Evolutionary conservation across 2,329 filamentous ascomycete species (phyloP), one percentile per base, ranked within the genome.

Genomic region (Fusarium sp.): DNA sequence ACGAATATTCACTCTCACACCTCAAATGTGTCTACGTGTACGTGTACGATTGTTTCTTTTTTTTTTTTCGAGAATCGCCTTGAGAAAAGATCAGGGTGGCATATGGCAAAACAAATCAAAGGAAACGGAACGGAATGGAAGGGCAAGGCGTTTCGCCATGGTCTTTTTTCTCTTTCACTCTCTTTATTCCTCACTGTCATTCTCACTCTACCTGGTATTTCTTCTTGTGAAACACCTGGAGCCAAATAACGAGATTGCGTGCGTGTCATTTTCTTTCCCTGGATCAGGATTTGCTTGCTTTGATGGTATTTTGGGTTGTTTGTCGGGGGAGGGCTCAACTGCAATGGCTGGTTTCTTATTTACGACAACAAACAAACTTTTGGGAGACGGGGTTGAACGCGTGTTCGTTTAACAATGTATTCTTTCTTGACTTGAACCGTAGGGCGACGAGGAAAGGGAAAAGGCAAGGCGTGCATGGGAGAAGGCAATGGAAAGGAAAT

Each of bases 31-130:
- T 79, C 77, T 79, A 80, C 73, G 76, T 81, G 80, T 79, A 80
- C 72, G 76, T 81, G 80, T 81, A 81, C 80, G 77, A 81, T 81
- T 80, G 79, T 79, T 76, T 78, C 73, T 75, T 73, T 57, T 54
- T 44, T 77, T 73, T 44, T 77, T 76, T 72, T 76, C 68, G 75
- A 79, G 75, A 81, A 78, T 76, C 75, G 75, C 76, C 75, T 76
- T 75, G 74, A 78, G 65, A 65, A 57, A 72, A 75, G 78, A 78
- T 75, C 76, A 78, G 76, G 78, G 75, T 71, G 78, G 78, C 74
- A 73, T 61, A 68, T 71, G 70, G 68, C 71, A 71, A 69, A 68
- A 38, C 65, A 50, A 50, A 68, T 45, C 50, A 68, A 68, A 68
- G 57, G 53, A 57, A 68, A 64, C 35, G 57, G 64, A 56, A 62